Base-by-base conservation (phyloP, 2,329 filamentous ascomycete genomes). In the Pyrenophora graminea region DNA sequence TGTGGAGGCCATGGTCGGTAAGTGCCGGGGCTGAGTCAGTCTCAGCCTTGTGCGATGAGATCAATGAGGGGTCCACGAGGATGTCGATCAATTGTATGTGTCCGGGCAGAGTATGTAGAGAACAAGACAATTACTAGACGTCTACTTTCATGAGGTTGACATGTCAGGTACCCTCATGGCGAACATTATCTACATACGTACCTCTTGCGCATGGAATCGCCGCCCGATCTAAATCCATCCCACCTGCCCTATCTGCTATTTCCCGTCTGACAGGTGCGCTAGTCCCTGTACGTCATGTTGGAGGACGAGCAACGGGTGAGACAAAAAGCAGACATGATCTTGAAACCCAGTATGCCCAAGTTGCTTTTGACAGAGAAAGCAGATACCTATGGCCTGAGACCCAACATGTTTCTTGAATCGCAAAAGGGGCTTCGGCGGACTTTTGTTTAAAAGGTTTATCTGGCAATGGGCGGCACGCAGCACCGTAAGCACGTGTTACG, bases 401-500 rank as follows among this genome's bases (percentile, higher is more conserved):
- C 27, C 27, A 30, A 3, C 27, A 10, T 30, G 27, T 30, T 30
- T 30, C 27, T 13, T 30, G 27, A 30, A 30, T 30, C 1, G 21
- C 4, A 8, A 45, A 27, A 38, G 42, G 42, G 41, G 17, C 4
- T 10, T 30, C 27, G 3, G 6, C 12, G 1, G 27, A 13, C 27
- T 30, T 30, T 30, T 30, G 27, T 30, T 30, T 30, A 3, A 13
- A 12, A 9, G 23, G 8, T 25, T 30, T 2, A 15, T 12, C 33
- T 15, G 5, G 19, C 32, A 45, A 27, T 21, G 30, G 5, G 23
- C 34, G 34, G 10, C 3, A 31, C 42, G 50, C 47, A 51, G 48
- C 49, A 34, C 39, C 36, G 39, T 40, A 36, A 47, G 48, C 55
- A 43, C 17, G 36, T 18, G 53, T 66, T 66, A 66, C 63, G 63